phyloP scores from a whole-genome alignment of 2,329 filamentous ascomycete species.

The Botrytis galanthina region DNA sequence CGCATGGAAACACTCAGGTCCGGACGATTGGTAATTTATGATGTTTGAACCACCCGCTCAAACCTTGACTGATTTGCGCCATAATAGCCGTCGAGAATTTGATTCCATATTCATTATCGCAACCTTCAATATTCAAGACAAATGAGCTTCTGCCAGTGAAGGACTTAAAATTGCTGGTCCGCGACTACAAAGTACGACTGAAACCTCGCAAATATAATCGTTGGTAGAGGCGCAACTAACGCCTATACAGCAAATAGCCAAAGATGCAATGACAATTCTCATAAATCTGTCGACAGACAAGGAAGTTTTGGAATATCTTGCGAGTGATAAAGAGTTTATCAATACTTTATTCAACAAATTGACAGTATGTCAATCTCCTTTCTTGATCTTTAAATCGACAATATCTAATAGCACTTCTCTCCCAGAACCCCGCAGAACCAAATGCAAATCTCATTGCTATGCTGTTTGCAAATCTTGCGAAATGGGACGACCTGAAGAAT shows the following conservation, averaged over 20 bases:
- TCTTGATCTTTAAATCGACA: slow-evolving; percentile 16
- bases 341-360: slow-evolving; percentile 70
- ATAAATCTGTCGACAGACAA: slow-evolving; percentile 79
- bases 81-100: slow-evolving; percentile 74
- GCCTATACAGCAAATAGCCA: slow-evolving; percentile 70
- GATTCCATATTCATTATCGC: slow-evolving; percentile 72
- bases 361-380: slow-evolving; percentile 61
- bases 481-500: slow-evolving; percentile 69
- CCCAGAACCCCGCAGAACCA: slow-evolving; percentile 67
- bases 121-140: slow-evolving; percentile 80
- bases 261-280: slow-evolving; percentile 86
- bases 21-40: slow-evolving; percentile 65
- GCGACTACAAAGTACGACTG: slow-evolving; percentile 71
- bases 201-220: background rate
- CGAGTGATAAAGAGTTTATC: slow-evolving; percentile 77
- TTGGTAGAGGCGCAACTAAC: slow-evolving; percentile 22
- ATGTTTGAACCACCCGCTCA: slow-evolving; percentile 1
- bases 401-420: background rate
- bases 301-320: slow-evolving; percentile 70
- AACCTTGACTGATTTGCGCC: slow-evolving; percentile 27
- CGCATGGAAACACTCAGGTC: slow-evolving; percentile 87
- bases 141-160: slow-evolving; percentile 75
- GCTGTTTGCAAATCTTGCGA: slow-evolving; percentile 88
- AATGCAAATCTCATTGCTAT: slow-evolving; percentile 85
- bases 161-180: slow-evolving; percentile 81